phyloP scores from a whole-genome alignment of 2,329 filamentous ascomycete species.

The Trichoderma sp. region DNA sequence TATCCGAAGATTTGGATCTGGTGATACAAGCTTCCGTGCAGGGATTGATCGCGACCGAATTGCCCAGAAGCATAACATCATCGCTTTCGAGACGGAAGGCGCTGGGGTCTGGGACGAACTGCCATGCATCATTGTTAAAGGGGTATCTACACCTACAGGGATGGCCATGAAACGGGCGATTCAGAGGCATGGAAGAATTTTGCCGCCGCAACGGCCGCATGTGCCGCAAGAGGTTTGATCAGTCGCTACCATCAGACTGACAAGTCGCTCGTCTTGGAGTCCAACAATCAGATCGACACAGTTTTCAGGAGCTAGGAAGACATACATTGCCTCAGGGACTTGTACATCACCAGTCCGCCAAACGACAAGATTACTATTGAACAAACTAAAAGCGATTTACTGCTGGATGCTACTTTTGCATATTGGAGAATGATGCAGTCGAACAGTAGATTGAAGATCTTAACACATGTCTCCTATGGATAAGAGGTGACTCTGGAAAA shows the following conservation, averaged over 20 bases:
- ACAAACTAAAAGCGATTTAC: neutral
- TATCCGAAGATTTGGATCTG: neutral
- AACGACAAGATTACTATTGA: neutral
- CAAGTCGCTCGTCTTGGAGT: neutral
- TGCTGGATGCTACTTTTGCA: neutral
- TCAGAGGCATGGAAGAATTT: neutral
- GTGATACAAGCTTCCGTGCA: neutral
- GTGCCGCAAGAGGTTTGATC: neutral
- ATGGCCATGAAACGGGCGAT: neutral
- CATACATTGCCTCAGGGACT: neutral
- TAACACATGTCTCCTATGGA: conserved; percentile 41
- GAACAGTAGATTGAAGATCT: conserved; percentile 26
- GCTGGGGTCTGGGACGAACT: neutral
- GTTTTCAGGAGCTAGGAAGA: too few species aligned
- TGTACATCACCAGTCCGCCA: neutral
- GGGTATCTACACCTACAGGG: neutral
- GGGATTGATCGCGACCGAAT: neutral
- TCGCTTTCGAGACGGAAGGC: neutral
- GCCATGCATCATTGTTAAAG: neutral
- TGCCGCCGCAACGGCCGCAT: neutral
- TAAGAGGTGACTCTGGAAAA: conserved; percentile 47
- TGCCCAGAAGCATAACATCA: neutral
- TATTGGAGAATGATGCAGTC: neutral
- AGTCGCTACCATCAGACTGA: neutral
- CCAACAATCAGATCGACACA: neutral